Percentiles rank a stretch among this genome's conserved stretches.
phyloP scores from a whole-genome alignment of 495 filamentous ascomycete species.

The Penicillium macrosclerotiorum region DNA sequence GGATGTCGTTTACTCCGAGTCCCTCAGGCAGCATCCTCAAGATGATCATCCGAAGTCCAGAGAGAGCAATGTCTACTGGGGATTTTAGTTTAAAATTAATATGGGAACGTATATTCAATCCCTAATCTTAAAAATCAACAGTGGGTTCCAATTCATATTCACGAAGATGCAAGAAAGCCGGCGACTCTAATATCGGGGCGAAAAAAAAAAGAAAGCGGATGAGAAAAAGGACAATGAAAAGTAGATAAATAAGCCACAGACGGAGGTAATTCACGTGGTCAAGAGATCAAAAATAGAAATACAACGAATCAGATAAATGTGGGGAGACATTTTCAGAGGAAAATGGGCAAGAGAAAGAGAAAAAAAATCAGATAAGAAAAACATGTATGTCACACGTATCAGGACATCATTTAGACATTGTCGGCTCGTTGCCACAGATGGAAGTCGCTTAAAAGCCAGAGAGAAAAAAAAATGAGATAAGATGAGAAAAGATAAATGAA shows the following conservation, averaged over 20 bases:
- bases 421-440: slow-evolving; percentile 42
- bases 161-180: slow-evolving; percentile 5
- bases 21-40: too few relatives aligned
- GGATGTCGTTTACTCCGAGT: too few relatives aligned
- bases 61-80: too few relatives aligned
- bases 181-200: slow-evolving; percentile 1
- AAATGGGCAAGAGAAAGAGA: slow-evolving; percentile 7
- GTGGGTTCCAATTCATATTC: slow-evolving; percentile 12
- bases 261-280: too few relatives aligned
- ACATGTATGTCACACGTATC: slow-evolving; percentile 31
- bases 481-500: background rate
- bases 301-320: slow-evolving; percentile 8
- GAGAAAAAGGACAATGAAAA: too few relatives aligned
- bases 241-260: too few relatives aligned
- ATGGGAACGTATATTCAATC: too few relatives aligned
- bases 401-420: slow-evolving; percentile 44
- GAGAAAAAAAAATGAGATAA: slow-evolving; percentile 12
- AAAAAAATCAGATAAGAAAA: slow-evolving; percentile 15
- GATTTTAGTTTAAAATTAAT: background rate
- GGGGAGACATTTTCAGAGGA: too few relatives aligned
- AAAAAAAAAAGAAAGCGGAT: slow-evolving; percentile 10
- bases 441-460: slow-evolving; percentile 34
- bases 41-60: too few relatives aligned
- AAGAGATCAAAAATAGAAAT: slow-evolving; percentile 6
- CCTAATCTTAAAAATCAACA: background rate